Evolutionary conservation across 1,139 yeast species (phyloP).

Genomic region (Barnettozyma hawaiiensis): DNA sequence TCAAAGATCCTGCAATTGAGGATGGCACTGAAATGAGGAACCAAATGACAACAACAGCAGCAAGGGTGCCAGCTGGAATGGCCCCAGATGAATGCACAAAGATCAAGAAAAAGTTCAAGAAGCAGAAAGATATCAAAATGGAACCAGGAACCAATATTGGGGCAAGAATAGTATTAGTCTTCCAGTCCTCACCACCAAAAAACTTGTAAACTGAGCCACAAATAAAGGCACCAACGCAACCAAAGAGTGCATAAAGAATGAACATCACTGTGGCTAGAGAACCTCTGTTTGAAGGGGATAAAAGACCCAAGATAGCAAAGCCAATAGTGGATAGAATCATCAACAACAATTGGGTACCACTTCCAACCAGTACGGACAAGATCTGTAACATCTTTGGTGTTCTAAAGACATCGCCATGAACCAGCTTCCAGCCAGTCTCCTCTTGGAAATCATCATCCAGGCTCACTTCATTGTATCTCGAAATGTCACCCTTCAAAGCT

Average conservation of each 20-base stretch:
- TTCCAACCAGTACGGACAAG: constrained; percentile 77
- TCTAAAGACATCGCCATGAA: constrained; percentile 94
- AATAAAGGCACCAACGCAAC: constrained; percentile 78
- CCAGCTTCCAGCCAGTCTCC: constrained; percentile 96
- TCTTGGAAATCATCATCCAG: constrained; percentile 77
- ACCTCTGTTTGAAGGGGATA: constrained; percentile 94
- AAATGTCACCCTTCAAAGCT: constrained; percentile 80
- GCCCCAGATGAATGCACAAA: constrained; percentile 87
- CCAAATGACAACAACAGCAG: constrained; percentile 81
- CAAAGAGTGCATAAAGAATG: constrained; percentile 71
- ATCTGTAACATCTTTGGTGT: constrained; percentile 68
- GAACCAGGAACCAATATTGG: constrained; percentile 82
- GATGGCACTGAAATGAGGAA: constrained; percentile 80
- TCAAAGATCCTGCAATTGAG: constrained; percentile 70
- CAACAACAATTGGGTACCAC: constrained; percentile 78
- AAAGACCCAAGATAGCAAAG: constrained; percentile 82
- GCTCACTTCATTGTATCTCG: constrained; percentile 83
- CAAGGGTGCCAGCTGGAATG: constrained; percentile 85
- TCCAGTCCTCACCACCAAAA: constrained; percentile 92
- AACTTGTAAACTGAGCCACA: constrained; percentile 82
- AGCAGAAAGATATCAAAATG: constrained; percentile 56
- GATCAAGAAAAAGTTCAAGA: constrained; percentile 78
- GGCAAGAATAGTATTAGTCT: constrained; percentile 72
- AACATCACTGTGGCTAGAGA: constrained; percentile 88
- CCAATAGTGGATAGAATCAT: constrained; percentile 72